A percentile compares a stretch with the other conserved stretches of the same genome.
Conservation (phyloP, 2,329 filamentous ascomycete species). For the Lecanosticta acicola region DNA sequence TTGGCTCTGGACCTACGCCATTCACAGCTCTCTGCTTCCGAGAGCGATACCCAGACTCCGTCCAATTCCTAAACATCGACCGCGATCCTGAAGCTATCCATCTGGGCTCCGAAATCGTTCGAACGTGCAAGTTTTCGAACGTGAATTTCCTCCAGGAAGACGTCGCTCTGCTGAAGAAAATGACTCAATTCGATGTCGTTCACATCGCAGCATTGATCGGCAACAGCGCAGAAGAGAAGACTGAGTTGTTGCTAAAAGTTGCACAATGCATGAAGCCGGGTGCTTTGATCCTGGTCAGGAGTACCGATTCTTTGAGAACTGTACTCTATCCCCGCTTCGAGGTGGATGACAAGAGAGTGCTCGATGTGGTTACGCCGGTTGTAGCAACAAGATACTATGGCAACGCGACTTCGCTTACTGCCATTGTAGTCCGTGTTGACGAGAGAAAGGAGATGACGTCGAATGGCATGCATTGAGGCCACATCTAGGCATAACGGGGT, state of each 20-base stretch:
- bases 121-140: not conserved
- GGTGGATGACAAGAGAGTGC: constrained; percentile 1
- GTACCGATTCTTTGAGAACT: constrained; percentile 2
- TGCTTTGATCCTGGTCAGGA: constrained; percentile 2
- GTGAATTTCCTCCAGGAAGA: constrained; percentile 1
- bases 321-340: constrained; percentile 4
- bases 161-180: not conserved
- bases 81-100: constrained; percentile 6
- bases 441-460: not conserved
- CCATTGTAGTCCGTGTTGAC: constrained; percentile 3
- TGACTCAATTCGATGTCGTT: not conserved
- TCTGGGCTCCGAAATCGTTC: not conserved
- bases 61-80: constrained; percentile 7
- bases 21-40: constrained; percentile 7
- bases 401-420: constrained; percentile 2
- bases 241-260: constrained; percentile 5
- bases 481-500: too few relatives aligned
- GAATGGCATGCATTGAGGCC: too few relatives aligned
- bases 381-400: constrained; percentile 4
- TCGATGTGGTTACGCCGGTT: constrained; percentile 3
- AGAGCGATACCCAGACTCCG: constrained; percentile 4
- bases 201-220: constrained; percentile 5
- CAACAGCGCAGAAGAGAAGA: constrained; percentile 3
- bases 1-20: constrained; percentile 5
- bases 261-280: constrained; percentile 1